These are phyloP conservation scores for Helotiales sp. DNA, from an alignment of 2,329 filamentous ascomycete genomes.

Conservation along the genomic window DNA sequence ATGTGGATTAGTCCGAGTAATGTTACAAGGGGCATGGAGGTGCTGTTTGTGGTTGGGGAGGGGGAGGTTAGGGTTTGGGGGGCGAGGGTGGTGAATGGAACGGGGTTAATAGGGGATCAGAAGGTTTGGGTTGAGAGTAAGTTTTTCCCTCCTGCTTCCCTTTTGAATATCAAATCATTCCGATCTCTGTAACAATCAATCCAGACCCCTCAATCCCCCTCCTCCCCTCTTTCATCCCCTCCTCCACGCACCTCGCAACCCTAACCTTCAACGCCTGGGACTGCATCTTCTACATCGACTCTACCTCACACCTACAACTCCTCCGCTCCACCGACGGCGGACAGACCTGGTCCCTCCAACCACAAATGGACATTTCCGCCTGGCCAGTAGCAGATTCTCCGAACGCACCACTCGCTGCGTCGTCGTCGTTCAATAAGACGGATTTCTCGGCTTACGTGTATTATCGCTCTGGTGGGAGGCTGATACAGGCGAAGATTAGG, in stretches of 20 bases:
- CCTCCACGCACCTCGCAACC: neutral
- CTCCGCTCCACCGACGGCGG: constrained; percentile 1
- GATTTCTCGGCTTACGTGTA: neutral
- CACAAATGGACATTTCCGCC: neutral
- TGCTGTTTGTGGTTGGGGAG: neutral
- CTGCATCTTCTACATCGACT: constrained; percentile 15
- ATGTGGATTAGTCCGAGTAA: neutral
- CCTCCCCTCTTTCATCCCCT: neutral
- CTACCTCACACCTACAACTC: neutral
- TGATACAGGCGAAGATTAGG: neutral
- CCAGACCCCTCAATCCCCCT: neutral
- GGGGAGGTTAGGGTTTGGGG: neutral
- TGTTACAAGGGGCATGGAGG: neutral
- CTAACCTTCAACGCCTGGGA: neutral
- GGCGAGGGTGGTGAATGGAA: neutral
- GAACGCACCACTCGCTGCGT: neutral
- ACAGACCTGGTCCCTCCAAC: neutral
- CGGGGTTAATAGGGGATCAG: neutral
- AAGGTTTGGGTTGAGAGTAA: neutral
- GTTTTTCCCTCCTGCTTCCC: neutral
- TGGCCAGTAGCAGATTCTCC: constrained; percentile 3
- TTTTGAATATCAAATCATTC: neutral
- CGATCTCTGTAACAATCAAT: too few species aligned
- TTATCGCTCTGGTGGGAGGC: neutral
- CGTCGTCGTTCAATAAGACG: neutral